Evolutionary conservation across 805 yeast genomes (phyloP), one percentile per base, ranked within the genome.

Genomic region (Metschnikowia hibisci): DNA sequence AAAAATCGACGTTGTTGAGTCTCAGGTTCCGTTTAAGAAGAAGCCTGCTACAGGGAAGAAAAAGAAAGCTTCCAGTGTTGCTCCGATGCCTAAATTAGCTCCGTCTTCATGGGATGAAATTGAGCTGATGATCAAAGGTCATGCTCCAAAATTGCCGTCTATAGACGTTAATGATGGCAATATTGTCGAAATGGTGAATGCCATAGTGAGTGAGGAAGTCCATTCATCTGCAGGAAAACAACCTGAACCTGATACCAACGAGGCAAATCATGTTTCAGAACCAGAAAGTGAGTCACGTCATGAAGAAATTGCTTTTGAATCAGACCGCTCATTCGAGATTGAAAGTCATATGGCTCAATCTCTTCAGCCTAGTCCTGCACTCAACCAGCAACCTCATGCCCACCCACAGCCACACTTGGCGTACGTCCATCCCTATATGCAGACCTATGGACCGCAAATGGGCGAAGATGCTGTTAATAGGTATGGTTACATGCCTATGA

Each of bases 91-190:
- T 16, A 44, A 37, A 10, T 39, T 40, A 14, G 51, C 54, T 3
- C 64, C 66, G 4, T 42, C 52, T 6, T 58, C 71, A 0, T 52
- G 67, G n/a, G 66, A 61, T 29, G 73, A 67, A 28, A 68, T 69
- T 34, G 69, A 67, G 50, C 59, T 59, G 29, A 56, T 60, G 38
- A 69, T 69, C 25, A 46, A 59, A 7, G 61, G 53, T 29, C 74
- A 69, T 43, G 60, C 71, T 2, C 58, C 59, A 14, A 53, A 59
- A 31, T 14, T 43, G 20, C 25, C 16, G n/a, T 29, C 23, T 2
- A 41, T 29, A 7, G 53, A 49, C 26, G 43, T 38, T 25, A 30
- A 35, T 8, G 54, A 50, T 4, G 42, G 34, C 13, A 47, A 45
- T 3, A 40, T 46, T 20, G 48, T 46, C 3, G 45, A 51, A 13